These are phyloP conservation scores for Cichorium intybus DNA, from an alignment of 140 eudicot species.

Conservation along the genomic window DNA sequence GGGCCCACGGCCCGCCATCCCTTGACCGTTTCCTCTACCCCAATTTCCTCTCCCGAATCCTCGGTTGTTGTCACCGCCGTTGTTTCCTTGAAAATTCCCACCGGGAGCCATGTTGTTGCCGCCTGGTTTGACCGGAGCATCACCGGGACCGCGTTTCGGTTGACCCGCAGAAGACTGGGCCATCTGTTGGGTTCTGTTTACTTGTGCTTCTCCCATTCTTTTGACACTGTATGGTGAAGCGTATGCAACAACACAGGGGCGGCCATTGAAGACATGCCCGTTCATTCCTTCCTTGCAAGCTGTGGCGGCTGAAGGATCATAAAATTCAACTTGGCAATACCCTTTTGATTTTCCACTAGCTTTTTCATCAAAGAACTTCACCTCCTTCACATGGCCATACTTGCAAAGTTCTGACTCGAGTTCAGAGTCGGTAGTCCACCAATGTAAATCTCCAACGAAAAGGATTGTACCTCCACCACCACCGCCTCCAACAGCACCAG, in stretches of 20 bases:
- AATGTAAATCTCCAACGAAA: constrained; percentile 90
- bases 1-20: constrained; percentile 65
- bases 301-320: constrained; percentile 59
- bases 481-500: constrained; percentile 35
- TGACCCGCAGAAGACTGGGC: constrained; percentile 42
- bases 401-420: constrained; percentile 67
- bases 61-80: constrained; percentile 45
- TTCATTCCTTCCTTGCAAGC: constrained; percentile 91
- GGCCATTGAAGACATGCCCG: constrained; percentile 78
- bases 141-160: constrained; percentile 52
- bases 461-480: constrained; percentile 64
- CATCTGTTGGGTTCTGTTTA: constrained; percentile 56
- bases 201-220: constrained; percentile 84
- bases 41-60: constrained; percentile 69
- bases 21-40: constrained; percentile 77
- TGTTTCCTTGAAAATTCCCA: constrained; percentile 46
- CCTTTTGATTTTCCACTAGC: constrained; percentile 88
- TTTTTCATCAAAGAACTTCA: constrained; percentile 76
- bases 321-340: constrained; percentile 82
- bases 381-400: constrained; percentile 78
- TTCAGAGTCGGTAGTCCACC: constrained; percentile 95
- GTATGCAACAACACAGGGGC: constrained; percentile 85
- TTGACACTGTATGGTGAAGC: constrained; percentile 68
- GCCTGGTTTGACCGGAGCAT: constrained; percentile 35
- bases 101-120: constrained; percentile 41